Evolutionary conservation across 1,284 basidiomycete species (phyloP), one percentile per base, ranked within the genome.

Genomic region (Mycena sp.): DNA sequence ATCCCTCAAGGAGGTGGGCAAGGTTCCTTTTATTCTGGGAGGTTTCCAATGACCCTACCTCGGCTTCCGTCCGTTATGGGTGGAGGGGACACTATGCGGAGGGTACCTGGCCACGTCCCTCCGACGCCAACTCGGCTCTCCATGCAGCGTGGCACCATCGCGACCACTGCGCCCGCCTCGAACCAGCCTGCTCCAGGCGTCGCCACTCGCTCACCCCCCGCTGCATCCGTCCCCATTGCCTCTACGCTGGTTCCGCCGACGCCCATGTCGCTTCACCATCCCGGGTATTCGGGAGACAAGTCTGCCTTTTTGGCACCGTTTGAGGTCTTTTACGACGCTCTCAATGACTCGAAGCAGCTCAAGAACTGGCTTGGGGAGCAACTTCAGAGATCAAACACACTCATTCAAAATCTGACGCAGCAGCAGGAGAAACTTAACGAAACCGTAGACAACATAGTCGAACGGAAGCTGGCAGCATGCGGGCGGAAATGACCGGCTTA

Each of bases 301-400:
- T 80, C 85, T 0, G 87, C 89, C 19, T 93, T 94, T 73, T 77
- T 93, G 52, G 85, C 88, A 0, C 90, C 90, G 2, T 94, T 94
- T 67, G 90, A 90, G 71, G 73, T 83, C 61, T 93, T 94, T 75
- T 93, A 93, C 70, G 89, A 92, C 63, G 87, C 91, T 2, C 82
- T 94, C 37, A 85, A 87, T 63, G 90, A 92, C 72, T 87, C 89
- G 43, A 87, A 85, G 71, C 86, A 90, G 71, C 83, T 92, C 60
- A 91, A 91, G 77, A 72, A 73, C 41, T 92, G 90, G 88, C 81
- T 93, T 6, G 80, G 81, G 21, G 90, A 92, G 58, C 91, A 92
- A 75, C 73, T 92, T 38, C 84, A 87, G 70, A 85, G 84, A 71
- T 85, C 87, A 30, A 84, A 84, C 51, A 69, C 81, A 9, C 78